Evolutionary conservation across 164 flowering plant genomes (phyloP).

Genomic region (Liquidambar formosana): DNA sequence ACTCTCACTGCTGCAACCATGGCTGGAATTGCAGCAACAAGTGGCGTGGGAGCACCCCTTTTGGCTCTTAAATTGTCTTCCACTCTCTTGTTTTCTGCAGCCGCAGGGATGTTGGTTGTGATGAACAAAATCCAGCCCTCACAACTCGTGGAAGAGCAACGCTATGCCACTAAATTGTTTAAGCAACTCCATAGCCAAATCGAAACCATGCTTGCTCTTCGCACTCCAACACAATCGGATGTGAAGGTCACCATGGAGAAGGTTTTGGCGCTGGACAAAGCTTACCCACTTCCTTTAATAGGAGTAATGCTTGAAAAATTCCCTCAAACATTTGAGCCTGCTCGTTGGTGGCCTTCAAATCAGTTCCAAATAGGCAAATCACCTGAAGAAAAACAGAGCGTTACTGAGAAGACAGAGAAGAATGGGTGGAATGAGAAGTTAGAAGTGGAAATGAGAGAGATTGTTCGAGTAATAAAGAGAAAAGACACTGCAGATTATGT

Average conservation of each 20-base stretch:
- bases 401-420: neutral
- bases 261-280: conserved; percentile 34
- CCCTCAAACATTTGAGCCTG: conserved; percentile 28
- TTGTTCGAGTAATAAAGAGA: conserved; percentile 37
- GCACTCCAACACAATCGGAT: conserved; percentile 28
- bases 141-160: conserved; percentile 44
- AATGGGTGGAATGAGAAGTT: conserved; percentile 57
- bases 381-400: neutral
- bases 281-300: conserved; percentile 43
- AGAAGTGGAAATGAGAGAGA: conserved; percentile 54
- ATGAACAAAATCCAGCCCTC: conserved; percentile 51
- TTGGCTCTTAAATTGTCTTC: conserved; percentile 36
- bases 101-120: conserved; percentile 31
- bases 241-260: conserved; percentile 40
- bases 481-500: conserved; percentile 51
- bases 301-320: conserved; percentile 44
- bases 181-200: conserved; percentile 42
- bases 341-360: conserved; percentile 40
- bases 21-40: conserved; percentile 26
- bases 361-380: neutral
- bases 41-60: conserved; percentile 4
- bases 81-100: conserved; percentile 32
- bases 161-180: conserved; percentile 35
- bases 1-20: conserved; percentile 50
- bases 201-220: conserved; percentile 31